Evolutionary conservation across 2,329 filamentous ascomycete species (phyloP).

Genomic region (Verticillium nubilum): DNA sequence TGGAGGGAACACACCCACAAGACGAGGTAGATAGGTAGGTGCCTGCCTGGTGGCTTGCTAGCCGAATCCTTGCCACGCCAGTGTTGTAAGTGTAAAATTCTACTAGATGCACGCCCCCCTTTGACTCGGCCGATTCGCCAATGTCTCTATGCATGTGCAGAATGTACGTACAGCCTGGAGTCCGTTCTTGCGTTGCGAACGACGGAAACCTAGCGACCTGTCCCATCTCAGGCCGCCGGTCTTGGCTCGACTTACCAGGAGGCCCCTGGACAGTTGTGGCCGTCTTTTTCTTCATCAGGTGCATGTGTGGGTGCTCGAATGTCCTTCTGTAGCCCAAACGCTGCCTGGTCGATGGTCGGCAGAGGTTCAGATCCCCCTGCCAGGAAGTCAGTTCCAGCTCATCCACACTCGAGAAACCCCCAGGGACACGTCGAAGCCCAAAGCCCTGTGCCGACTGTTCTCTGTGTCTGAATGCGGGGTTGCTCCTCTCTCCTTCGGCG

Average conservation of each 20-base stretch:
- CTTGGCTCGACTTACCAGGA: not conserved
- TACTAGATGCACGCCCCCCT: too few relatives aligned
- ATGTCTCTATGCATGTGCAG: not conserved
- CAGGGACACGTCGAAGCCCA: not conserved
- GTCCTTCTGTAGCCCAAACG: not conserved
- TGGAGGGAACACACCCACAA: too few relatives aligned
- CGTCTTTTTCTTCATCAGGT: not conserved
- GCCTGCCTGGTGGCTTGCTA: too few relatives aligned
- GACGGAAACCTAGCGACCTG: not conserved
- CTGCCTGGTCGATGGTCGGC: not conserved
- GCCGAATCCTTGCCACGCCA: too few relatives aligned
- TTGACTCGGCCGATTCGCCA: not conserved
- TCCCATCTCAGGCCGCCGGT: not conserved
- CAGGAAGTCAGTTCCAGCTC: too few relatives aligned
- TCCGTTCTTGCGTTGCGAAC: not conserved
- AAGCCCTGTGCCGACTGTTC: not conserved
- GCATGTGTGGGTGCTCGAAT: not conserved
- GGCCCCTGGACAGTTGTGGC: not conserved
- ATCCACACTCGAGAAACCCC: not conserved
- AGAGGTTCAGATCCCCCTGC: not conserved
- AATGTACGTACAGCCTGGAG: not conserved
- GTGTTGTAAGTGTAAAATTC: too few relatives aligned
- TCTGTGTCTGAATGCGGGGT: not conserved
- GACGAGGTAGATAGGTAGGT: too few relatives aligned
- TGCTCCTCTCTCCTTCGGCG: not conserved